Base-by-base conservation (phyloP, 2,329 filamentous ascomycete species). In the Ophiostoma australiae region DNA sequence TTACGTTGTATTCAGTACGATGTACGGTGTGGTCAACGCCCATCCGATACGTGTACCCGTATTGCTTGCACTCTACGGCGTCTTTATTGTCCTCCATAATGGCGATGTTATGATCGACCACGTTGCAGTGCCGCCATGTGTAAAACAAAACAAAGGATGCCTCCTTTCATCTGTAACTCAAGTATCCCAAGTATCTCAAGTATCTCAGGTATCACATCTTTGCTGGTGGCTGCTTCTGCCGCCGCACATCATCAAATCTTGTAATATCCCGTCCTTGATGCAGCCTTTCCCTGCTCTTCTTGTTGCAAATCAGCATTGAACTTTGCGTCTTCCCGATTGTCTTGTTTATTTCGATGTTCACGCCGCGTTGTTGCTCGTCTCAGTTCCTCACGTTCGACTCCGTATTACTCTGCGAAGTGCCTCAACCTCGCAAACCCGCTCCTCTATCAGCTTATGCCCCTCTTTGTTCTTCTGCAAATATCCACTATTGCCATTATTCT, bases 201-300 rank as follows among this genome's bases (percentile, higher is more conserved):
- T 31, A 31, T 31, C 27, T 6, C 44, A 7, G 4, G 52, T 31
- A 63, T 63, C 58, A 63, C 58, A 27, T 63, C 58, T 33, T 55
- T 17, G 15, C 20, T 23, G 2, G 55, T 61, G 52, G 11, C 52
- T 58, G n/a, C n/a, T 58, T 48, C 44, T 39, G 37, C 37, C 37
- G 37, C 44, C 44, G 17, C 44, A 48, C 17, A 58, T 13, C 52
- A 27, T 13, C 52, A 27, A 27, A 58, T 58, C 52, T 58, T 58
- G 52, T 58, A 63, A 17, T 63, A 63, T 63, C 27, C 58, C 58
- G 58, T 33, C 58, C 10, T 11, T 58, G 23, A 31, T 63, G 58
- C 58, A 63, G 27, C 27, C 27, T 63, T 63, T 63, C 58, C 58
- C 15, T 63, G 58, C 58, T 63, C 23, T 63, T 31, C 58, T 58